phyloP scores from a whole-genome alignment of 345 rosid species.

The Punica granatum region DNA sequence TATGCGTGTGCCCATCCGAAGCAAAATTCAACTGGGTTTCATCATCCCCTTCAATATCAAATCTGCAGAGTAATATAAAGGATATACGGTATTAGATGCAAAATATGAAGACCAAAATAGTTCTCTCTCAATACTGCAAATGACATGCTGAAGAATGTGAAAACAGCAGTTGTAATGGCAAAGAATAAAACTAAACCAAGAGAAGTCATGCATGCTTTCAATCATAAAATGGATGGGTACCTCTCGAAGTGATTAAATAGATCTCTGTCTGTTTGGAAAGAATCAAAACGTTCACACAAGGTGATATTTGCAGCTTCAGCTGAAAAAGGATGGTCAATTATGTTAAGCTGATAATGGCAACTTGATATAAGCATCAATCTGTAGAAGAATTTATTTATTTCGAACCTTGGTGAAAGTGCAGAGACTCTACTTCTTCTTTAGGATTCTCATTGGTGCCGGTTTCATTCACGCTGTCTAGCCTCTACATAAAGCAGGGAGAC shows the following conservation, averaged over 20 bases:
- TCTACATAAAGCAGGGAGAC: slow-evolving; percentile 29
- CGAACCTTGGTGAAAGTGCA: slow-evolving; percentile 67
- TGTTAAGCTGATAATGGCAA: slow-evolving; percentile 9
- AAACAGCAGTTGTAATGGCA: neutral
- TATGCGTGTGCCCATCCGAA: slow-evolving; percentile 37
- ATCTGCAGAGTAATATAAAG: slow-evolving; percentile 29
- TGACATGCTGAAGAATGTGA: too few species aligned
- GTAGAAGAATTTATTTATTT: slow-evolving; percentile 2
- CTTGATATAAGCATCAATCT: neutral
- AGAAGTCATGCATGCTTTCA: neutral
- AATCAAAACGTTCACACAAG: slow-evolving; percentile 49
- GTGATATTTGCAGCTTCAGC: slow-evolving; percentile 71
- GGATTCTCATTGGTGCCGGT: slow-evolving; percentile 21
- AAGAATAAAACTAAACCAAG: neutral
- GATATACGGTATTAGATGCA: neutral
- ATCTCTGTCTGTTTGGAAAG: slow-evolving; percentile 37
- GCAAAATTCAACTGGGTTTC: slow-evolving; percentile 49
- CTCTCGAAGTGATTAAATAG: slow-evolving; percentile 55
- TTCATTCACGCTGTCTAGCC: slow-evolving; percentile 58
- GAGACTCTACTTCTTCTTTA: slow-evolving; percentile 33
- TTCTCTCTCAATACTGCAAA: too few species aligned
- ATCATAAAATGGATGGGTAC: neutral
- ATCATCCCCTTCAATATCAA: slow-evolving; percentile 65
- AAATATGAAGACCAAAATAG: neutral
- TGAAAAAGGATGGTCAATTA: slow-evolving; percentile 23